Evolutionary conservation across 148 eudicot species (phyloP), one percentile per base, ranked within the genome.

Genomic region (Rhododendron ferrugineum): DNA sequence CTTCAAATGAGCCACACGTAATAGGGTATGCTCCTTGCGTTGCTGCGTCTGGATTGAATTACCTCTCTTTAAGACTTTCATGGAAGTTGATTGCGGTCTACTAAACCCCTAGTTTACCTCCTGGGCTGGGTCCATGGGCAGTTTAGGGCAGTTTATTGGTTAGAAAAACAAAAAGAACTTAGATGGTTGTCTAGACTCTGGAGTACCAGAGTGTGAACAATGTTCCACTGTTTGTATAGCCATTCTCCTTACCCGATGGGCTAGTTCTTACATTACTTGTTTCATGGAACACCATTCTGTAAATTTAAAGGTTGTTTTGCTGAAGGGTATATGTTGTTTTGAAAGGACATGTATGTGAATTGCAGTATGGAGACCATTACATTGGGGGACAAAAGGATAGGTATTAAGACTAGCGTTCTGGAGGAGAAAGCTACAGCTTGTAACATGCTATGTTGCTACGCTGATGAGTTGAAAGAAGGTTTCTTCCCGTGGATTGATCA

Each of bases 381-480:
- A 44, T 94, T 97, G 66, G 99, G 99, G 77, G 99, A 97, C 85
- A 97, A 97, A 87, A 95, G 99, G 87, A 97, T 97, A 62, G 99
- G 96, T 52, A 97, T 97, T 84, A 97, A 95, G 90, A 97, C 99
- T 47, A 97, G 99, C 82, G 99, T 97, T 85, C 88, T 97, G 34
- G 99, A 97, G 92, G 99, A 97, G 90, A 97, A 97, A 89, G 99
- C 99, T 77, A 97, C 99, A 68, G 99, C 99, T 70, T 97, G 99
- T 89, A 97, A 97, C 89, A 97, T 97, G 99, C 83, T 97, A 54
- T 97, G 99, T 77, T 97, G 99, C 84, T 97, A 97, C 89, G 99
- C 98, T 47, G 99, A 97, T 90, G 99, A 97, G 89, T 85, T 97
- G 87, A 97, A 97, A 91, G 99, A 97, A 88, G 99, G 99, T 16